Evolutionary conservation across 805 yeast species (phyloP).

Genomic region (Barnettozyma siamensis): DNA sequence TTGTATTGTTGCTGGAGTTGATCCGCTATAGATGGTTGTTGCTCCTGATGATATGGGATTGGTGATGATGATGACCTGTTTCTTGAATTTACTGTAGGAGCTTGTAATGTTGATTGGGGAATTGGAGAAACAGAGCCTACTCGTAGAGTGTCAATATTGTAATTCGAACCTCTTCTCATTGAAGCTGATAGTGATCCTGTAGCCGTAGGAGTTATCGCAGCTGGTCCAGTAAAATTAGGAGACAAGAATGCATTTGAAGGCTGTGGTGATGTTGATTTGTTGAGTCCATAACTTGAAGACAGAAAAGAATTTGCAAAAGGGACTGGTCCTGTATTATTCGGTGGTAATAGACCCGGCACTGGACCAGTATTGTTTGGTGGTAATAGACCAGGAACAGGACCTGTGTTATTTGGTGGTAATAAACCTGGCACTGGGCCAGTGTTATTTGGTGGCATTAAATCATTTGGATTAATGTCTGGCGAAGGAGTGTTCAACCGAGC

Average conservation of each 20-base stretch:
- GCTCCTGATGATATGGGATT: constrained; percentile 12
- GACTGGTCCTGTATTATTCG: constrained; percentile 18
- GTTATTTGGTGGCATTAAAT: constrained; percentile 25
- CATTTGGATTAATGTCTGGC: constrained; percentile 10
- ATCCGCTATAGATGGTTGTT: constrained; percentile 8
- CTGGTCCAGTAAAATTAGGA: constrained; percentile 12
- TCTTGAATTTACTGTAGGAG: constrained; percentile 15
- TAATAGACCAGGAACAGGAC: constrained; percentile 11
- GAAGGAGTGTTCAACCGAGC: constrained; percentile 13
- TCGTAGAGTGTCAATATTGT: constrained; percentile 1
- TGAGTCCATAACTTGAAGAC: constrained; percentile 1
- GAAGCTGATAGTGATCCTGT: constrained; percentile 34
- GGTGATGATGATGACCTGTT: constrained; percentile 22
- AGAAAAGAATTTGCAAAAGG: constrained; percentile 22
- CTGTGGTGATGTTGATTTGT: neutral
- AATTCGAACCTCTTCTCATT: constrained; percentile 8
- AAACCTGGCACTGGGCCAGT: constrained; percentile 18
- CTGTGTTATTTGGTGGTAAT: constrained; percentile 14
- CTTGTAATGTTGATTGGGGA: constrained; percentile 5
- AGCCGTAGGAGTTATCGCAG: constrained; percentile 30
- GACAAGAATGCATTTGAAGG: constrained; percentile 9
- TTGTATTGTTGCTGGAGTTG: constrained; percentile 15
- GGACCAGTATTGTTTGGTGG: neutral
- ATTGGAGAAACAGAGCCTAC: constrained; percentile 9
- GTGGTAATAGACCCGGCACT: constrained; percentile 1